These are phyloP conservation scores for Xylaria curta DNA, from an alignment of 495 filamentous ascomycete genomes.

Conservation along the genomic window DNA sequence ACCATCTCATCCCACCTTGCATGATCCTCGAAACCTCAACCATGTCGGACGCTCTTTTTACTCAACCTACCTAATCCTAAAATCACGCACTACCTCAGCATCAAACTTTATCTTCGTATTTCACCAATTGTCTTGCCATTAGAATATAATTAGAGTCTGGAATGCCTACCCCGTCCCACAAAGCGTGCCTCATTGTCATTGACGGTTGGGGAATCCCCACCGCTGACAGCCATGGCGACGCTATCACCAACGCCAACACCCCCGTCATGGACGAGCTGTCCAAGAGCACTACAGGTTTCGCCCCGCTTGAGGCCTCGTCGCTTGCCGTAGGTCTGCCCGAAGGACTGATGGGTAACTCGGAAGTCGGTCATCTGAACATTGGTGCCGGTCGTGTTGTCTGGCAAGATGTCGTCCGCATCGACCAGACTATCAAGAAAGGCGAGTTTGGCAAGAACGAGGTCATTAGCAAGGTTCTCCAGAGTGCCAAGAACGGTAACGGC, in stretches of 20 bases:
- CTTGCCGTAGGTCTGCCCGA: conserved; percentile 95
- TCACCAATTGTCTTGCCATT: conserved; percentile 38
- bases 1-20: conserved; percentile 23
- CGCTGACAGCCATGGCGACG: conserved; percentile 85
- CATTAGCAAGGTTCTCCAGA: conserved; percentile 76
- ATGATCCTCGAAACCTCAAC: conserved; percentile 38
- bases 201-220: conserved; percentile 96
- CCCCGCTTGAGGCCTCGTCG: conserved; percentile 92
- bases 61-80: conserved; percentile 27
- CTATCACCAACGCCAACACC: conserved; percentile 89
- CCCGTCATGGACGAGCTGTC: conserved; percentile 88
- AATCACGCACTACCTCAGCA: conserved; percentile 29
- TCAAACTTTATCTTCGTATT: conserved; percentile 23
- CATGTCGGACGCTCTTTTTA: conserved; percentile 13
- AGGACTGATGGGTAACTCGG: conserved; percentile 97
- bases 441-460: conserved; percentile 79
- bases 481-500: conserved; percentile 87
- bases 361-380: conserved; percentile 98
- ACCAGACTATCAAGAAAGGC: conserved; percentile 89
- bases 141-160: conserved; percentile 36
- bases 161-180: conserved; percentile 86
- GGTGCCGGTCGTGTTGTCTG: conserved; percentile 97
- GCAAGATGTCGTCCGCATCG: conserved; percentile 99
- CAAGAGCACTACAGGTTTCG: conserved; percentile 76
- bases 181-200: conserved; percentile 95